Evolutionary conservation across 805 yeast species (phyloP), one percentile per base, ranked within the genome.

Genomic region (Zygotorulaspora chibaensis): DNA sequence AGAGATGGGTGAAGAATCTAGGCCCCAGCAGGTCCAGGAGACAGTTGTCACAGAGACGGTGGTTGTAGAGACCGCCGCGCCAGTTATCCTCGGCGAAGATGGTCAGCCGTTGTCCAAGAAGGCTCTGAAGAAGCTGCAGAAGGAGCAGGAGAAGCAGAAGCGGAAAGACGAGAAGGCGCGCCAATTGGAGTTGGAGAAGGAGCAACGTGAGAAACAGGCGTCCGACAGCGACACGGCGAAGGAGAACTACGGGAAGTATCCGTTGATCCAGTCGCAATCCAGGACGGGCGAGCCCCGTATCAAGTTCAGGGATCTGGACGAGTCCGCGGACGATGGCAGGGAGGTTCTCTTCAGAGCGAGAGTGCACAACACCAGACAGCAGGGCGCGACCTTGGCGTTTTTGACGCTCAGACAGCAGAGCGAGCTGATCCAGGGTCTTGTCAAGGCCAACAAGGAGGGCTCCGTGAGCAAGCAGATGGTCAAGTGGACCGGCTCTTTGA

Each of bases 81-180:
- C 58, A 25, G 67, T 63, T 36, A 51, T 66, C 34, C 47, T 81
- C 40, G 87, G 88, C 23, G 84, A 80, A 62, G 96, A 88, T 65
- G 96, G 96, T 25, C 81, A 79, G 71, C 96, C 96, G 34, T 72
- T 89, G 57, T 84, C 95, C 43, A 93, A 93, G 71, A 93, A 90
- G 66, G 99, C 96, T 2, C 73, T 93, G 60, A 93, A 93, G 77
- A 93, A 93, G 73, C 77, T 93, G 52, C 93, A 86, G 67, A 91
- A 91, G 63, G 96, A 87, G 69, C 81, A 78, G 63, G 97, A 90
- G 70, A 91, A 91, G 74, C 95, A 84, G 56, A 81, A 77, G 63
- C 91, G 90, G 77, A 90, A 90, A 74, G 93, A 88, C 33, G 97
- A 87, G 67, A 84, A 83, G 61, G 97, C 93, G 42, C 95, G 85